Evolutionary conservation across 2,329 filamentous ascomycete species (phyloP).

Genomic region (Calonectria honghensis): DNA sequence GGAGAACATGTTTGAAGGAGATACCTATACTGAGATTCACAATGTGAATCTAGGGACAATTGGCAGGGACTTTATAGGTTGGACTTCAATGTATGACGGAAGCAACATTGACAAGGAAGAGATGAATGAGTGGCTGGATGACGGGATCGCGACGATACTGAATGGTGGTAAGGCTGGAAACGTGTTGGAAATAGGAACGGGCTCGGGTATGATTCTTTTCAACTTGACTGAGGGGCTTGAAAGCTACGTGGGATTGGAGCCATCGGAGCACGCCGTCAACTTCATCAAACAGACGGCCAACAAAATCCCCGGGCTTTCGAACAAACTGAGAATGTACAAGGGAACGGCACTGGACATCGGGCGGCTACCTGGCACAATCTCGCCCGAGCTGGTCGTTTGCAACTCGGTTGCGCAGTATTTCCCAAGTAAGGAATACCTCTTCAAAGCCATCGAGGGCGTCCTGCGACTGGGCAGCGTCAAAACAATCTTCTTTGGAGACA

Average conservation of each 20-base stretch:
- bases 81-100: conserved; percentile 1
- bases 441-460: conserved; percentile 40
- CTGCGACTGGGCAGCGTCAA: conserved; percentile 25
- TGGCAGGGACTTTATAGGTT: background rate
- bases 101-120: background rate
- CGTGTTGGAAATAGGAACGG: background rate
- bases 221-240: background rate
- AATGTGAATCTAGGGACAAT: background rate
- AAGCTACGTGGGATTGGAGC: background rate
- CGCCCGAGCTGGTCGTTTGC: conserved; percentile 48
- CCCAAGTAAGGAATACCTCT: conserved; percentile 51
- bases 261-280: background rate
- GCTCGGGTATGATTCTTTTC: background rate
- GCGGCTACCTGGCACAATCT: conserved; percentile 9
- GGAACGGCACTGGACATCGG: conserved; percentile 50
- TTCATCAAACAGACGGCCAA: background rate
- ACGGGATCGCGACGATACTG: background rate
- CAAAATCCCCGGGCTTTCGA: background rate
- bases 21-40: background rate
- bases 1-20: background rate
- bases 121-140: conserved; percentile 3
- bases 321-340: conserved; percentile 44
- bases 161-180: background rate
- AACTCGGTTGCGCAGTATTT: conserved; percentile 58
- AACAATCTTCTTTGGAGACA: conserved; percentile 49